These are phyloP conservation scores for Teratosphaeria destructans DNA, from an alignment of 2,329 filamentous ascomycete genomes.

Conservation along the genomic window DNA sequence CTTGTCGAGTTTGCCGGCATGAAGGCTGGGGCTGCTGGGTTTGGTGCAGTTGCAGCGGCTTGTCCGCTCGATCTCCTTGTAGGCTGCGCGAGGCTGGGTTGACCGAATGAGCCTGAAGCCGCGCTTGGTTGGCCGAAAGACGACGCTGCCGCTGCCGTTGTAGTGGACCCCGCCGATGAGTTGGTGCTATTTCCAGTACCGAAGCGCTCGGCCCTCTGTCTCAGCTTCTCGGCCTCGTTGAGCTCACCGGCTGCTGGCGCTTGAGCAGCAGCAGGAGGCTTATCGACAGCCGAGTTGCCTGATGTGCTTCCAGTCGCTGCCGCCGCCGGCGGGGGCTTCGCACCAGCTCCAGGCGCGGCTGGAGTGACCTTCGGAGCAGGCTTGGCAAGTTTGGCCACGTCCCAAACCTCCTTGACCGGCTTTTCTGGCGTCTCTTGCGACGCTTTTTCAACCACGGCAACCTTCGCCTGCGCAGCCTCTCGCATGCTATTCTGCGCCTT, in stretches of 20 bases:
- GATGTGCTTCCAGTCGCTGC: no score
- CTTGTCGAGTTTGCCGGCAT: slow-evolving; percentile 1
- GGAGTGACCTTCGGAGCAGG: slow-evolving; percentile 13
- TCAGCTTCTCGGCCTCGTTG: slow-evolving; percentile 13
- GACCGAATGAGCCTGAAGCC: neutral
- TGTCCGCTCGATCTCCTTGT: slow-evolving; percentile 3
- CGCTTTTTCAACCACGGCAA: slow-evolving; percentile 69
- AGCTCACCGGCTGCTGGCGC: slow-evolving; percentile 1
- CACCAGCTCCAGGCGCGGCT: neutral
- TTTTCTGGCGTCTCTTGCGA: slow-evolving; percentile 75
- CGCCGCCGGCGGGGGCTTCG: neutral
- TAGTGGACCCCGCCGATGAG: neutral
- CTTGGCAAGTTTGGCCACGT: slow-evolving; percentile 56
- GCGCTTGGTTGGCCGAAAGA: slow-evolving; percentile 14
- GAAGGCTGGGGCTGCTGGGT: slow-evolving; percentile 7
- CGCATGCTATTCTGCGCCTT: slow-evolving; percentile 68
- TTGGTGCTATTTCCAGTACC: slow-evolving; percentile 4
- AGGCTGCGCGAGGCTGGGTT: slow-evolving; percentile 5
- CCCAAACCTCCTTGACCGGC: slow-evolving; percentile 79
- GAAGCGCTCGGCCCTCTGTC: slow-evolving; percentile 17
- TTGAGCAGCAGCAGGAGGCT: neutral
- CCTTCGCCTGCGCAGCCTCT: slow-evolving; percentile 56
- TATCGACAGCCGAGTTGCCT: slow-evolving; percentile 1
- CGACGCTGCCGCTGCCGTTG: slow-evolving; percentile 1
- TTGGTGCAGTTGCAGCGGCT: neutral